These are phyloP conservation scores for Neurospora tetraspora DNA, from an alignment of 495 filamentous ascomycete genomes.

Conservation along the genomic window DNA sequence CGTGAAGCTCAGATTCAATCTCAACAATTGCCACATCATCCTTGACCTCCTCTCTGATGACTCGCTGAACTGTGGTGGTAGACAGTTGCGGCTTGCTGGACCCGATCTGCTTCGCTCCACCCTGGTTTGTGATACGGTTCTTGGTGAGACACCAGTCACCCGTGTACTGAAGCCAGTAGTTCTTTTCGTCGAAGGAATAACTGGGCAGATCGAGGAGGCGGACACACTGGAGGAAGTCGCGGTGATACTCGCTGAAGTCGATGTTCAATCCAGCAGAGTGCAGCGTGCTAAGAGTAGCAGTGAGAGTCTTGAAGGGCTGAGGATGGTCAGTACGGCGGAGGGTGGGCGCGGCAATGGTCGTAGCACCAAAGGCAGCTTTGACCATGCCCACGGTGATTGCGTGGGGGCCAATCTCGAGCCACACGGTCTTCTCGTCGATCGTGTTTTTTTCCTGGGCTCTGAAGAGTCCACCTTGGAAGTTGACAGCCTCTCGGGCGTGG, in stretches of 20 bases:
- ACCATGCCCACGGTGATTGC: conserved; percentile 61
- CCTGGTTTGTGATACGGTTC: conserved; percentile 50
- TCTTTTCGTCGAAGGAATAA: conserved; percentile 72
- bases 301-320: conserved; percentile 55
- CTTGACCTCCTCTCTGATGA: conserved; percentile 48
- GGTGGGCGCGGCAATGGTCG: conserved; percentile 48
- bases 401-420: conserved; percentile 62
- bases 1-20: conserved; percentile 56
- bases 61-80: conserved; percentile 40
- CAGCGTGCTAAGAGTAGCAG: conserved; percentile 47
- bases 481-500: conserved; percentile 62
- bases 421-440: conserved; percentile 46
- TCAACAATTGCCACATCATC: conserved; percentile 45
- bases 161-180: conserved; percentile 73
- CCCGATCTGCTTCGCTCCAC: conserved; percentile 40
- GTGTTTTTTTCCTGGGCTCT: conserved; percentile 38
- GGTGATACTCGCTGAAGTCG: conserved; percentile 71
- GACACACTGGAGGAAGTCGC: conserved; percentile 51
- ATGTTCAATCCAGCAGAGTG: conserved; percentile 57
- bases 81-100: conserved; percentile 35
- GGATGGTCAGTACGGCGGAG: conserved; percentile 34
- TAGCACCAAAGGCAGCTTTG: conserved; percentile 50
- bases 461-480: conserved; percentile 57
- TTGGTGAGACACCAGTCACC: conserved; percentile 63
- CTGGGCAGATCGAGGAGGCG: conserved; percentile 58